Base-by-base conservation (phyloP, 139 green algal species). In the Coccomyxa sp. region DNA sequence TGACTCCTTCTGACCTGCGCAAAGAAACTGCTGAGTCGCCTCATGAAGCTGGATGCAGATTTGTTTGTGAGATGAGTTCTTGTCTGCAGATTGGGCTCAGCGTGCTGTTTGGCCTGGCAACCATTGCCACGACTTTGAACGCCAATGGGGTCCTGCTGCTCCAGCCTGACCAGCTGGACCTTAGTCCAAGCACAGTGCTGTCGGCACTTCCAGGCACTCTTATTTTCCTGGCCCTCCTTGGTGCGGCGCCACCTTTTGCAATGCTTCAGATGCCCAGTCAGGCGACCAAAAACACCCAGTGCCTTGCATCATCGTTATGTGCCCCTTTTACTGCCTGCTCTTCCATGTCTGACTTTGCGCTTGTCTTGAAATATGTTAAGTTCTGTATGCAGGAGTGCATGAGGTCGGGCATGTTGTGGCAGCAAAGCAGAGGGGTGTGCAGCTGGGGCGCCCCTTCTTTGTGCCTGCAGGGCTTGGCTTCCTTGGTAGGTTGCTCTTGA, bases 381-480 rank as follows among this genome's bases (percentile, higher is more conserved):
- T 55, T 39, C 4, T 75, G 39, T 34, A 29, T 85, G 75, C 85
- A 88, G 83, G 73, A 9, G 81, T 80, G 2, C 91, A 95, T 75
- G 91, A 95, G 80, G 50, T 71, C 4, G 91, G 88, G 6, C 91
- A 95, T 81, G 33, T 74, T 29, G 24, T 81, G 50, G 91, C 86
- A 14, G 93, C 93, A 31, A 76, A 72, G 38, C 82, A 84, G 70
- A 75, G 75, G 8, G 88, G 87, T 0, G 75, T 93, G n/a, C n/a
- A 89, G 73, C 86, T 97, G 29, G 90, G 88, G 64, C 84, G 89
- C 31, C 93, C 94, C 12, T 88, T 96, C 70, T 88, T 95, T 40
- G 79, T 98, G 10, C 94, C 94, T 27, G 87, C 89, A 24, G 87
- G 88, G 5, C 84, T 94, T 74, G 87, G 90, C 27, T 85, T 94